phyloP scores from a whole-genome alignment of 2,329 filamentous ascomycete species.

The Ilyonectria mors-panacis region DNA sequence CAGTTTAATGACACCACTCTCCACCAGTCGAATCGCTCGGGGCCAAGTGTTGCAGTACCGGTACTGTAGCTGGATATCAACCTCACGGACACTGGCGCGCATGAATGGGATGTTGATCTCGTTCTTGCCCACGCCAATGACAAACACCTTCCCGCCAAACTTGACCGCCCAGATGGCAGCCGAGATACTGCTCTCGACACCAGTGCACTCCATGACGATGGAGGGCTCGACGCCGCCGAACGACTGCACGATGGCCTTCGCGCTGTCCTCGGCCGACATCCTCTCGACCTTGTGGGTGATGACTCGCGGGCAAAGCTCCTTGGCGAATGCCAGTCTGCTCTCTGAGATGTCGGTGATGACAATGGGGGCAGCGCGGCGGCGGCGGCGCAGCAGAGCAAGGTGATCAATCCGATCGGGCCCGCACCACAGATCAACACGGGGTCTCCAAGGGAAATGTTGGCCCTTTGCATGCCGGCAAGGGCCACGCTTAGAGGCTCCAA shows the following conservation, averaged over 20 bases:
- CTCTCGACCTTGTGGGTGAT: constrained; percentile 84
- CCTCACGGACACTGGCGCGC: constrained; percentile 89
- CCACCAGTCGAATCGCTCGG: constrained; percentile 87
- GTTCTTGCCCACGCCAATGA: constrained; percentile 95
- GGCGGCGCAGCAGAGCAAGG: constrained; percentile 85
- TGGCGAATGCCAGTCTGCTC: constrained; percentile 86
- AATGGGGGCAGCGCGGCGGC: constrained; percentile 91
- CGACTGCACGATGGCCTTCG: constrained; percentile 74
- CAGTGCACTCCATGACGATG: constrained; percentile 92
- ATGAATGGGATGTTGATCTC: constrained; percentile 98
- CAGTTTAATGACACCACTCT: constrained; percentile 87
- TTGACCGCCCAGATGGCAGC: constrained; percentile 91
- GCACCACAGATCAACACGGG: constrained; percentile 92
- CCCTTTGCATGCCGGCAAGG: constrained; percentile 88
- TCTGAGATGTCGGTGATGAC: constrained; percentile 97
- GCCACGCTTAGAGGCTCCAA: constrained; percentile 93
- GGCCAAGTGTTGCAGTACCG: constrained; percentile 98
- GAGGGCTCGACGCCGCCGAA: constrained; percentile 87
- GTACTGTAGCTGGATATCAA: constrained; percentile 97
- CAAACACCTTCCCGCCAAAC: constrained; percentile 97
- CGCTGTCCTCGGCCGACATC: constrained; percentile 78
- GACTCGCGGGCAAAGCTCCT: constrained; percentile 83
- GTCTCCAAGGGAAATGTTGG: constrained; percentile 86
- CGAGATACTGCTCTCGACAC: constrained; percentile 90
- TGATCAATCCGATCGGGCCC: constrained; percentile 93